phyloP scores from a whole-genome alignment of 257 asterid genomes.

The Fraxinus pennsylvanica region DNA sequence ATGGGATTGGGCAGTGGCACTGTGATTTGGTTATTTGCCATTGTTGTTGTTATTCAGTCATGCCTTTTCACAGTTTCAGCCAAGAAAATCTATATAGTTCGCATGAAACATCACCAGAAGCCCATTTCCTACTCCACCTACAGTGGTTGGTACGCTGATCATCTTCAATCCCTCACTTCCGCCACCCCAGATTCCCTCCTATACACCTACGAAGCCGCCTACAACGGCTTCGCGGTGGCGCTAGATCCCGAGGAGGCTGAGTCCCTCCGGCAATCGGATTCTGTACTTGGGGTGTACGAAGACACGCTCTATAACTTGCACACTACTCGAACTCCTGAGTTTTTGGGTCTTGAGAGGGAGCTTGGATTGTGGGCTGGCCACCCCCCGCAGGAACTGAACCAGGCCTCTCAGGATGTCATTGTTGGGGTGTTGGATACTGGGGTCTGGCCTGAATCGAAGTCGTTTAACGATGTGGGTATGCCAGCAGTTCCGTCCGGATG shows the following conservation, averaged over 20 bases:
- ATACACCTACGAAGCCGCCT: constrained; percentile 48
- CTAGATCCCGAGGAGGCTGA: constrained; percentile 43
- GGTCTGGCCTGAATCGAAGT: constrained; percentile 53
- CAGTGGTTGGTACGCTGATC: constrained; percentile 45
- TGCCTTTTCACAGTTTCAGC: constrained; percentile 22
- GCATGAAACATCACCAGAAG: constrained; percentile 40
- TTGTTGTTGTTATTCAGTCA: constrained; percentile 30
- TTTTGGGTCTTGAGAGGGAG: constrained; percentile 45
- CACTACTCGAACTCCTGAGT: constrained; percentile 60
- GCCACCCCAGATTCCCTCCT: constrained; percentile 39
- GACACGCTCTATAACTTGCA: constrained; percentile 51
- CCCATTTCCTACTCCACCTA: constrained; percentile 42
- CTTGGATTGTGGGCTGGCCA: constrained; percentile 42
- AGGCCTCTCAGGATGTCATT: constrained; percentile 46
- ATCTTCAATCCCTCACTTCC: constrained; percentile 45
- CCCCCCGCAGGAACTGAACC: constrained; percentile 40
- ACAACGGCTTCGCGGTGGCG: constrained; percentile 51
- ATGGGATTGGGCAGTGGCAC: constrained; percentile 28
- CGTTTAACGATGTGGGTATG: constrained; percentile 34
- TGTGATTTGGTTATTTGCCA: constrained; percentile 20
- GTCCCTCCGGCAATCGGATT: constrained; percentile 42
- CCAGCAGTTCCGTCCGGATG: constrained; percentile 41
- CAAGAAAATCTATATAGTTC: constrained; percentile 47
- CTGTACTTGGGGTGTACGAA: constrained; percentile 49
- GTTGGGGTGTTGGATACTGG: constrained; percentile 52